Conservation (phyloP, 805 yeast genomes). For the Cyberlindnera misumaiensis region DNA sequence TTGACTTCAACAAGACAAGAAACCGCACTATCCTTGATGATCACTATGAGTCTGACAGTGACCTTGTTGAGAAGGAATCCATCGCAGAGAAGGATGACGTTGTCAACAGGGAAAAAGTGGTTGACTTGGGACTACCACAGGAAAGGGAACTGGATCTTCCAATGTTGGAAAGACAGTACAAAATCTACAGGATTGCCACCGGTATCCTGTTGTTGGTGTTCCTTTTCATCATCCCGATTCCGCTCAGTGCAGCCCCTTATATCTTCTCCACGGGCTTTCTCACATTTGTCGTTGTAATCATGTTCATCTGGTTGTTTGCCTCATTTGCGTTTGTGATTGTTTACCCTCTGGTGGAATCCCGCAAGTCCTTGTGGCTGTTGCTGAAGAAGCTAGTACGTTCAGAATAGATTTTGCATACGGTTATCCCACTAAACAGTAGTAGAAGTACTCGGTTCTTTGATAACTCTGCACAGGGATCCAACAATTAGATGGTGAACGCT, state of each 20-base stretch:
- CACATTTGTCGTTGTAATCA: constrained; percentile 26
- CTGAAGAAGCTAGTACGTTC: too few relatives aligned
- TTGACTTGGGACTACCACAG: constrained; percentile 20
- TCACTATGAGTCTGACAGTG: constrained; percentile 1
- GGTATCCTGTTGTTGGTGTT: constrained; percentile 20
- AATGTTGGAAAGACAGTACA: constrained; percentile 26
- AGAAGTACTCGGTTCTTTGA: too few relatives aligned
- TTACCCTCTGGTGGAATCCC: constrained; percentile 24
- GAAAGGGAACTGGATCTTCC: constrained; percentile 22
- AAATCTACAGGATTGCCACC: constrained; percentile 23
- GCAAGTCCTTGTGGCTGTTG: too few relatives aligned
- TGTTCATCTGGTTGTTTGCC: constrained; percentile 30
- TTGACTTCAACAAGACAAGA: constrained; percentile 30
- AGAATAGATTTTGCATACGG: too few relatives aligned
- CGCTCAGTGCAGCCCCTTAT: constrained; percentile 29
- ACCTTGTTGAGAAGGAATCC: neutral
- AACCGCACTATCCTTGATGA: constrained; percentile 24
- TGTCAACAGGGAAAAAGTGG: neutral
- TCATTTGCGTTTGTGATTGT: constrained; percentile 27
- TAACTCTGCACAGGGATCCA: too few relatives aligned
- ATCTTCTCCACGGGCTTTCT: constrained; percentile 28
- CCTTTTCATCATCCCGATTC: constrained; percentile 29
- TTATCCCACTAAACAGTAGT: too few relatives aligned
- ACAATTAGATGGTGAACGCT: too few relatives aligned
- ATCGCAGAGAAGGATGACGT: constrained; percentile 1